Percentiles rank a stretch among this genome's conserved stretches.
Evolutionary conservation across 805 yeast species (phyloP).

Genomic region (Candida incommunis): DNA sequence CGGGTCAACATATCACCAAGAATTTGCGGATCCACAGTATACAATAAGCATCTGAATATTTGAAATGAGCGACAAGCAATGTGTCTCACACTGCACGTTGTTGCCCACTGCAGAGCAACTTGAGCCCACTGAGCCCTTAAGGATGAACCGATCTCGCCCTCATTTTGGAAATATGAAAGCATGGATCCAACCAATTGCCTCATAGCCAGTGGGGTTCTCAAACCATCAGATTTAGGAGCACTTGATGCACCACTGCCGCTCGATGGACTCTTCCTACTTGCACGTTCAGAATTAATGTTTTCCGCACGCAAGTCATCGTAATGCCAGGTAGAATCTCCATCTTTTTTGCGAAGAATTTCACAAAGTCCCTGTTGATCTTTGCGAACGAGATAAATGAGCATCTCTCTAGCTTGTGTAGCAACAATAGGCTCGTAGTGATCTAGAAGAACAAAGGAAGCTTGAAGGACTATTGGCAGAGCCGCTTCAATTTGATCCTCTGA

Average conservation of each 20-base stretch:
- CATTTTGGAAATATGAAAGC: conserved; percentile 10
- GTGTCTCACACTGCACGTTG: conserved; percentile 93
- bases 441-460: conserved; percentile 61
- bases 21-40: conserved; percentile 76
- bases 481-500: conserved; percentile 35
- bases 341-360: conserved; percentile 39
- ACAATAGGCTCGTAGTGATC: conserved; percentile 81
- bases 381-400: conserved; percentile 56
- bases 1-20: conserved; percentile 87
- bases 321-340: conserved; percentile 12
- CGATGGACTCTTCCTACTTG: neutral
- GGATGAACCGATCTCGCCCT: conserved; percentile 19
- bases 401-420: conserved; percentile 69
- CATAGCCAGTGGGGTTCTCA: conserved; percentile 65
- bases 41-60: conserved; percentile 69
- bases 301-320: neutral
- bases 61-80: conserved; percentile 95
- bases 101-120: conserved; percentile 82
- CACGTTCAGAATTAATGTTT: neutral
- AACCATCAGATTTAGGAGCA: conserved; percentile 6
- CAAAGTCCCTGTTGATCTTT: conserved; percentile 42
- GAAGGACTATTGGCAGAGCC: conserved; percentile 61
- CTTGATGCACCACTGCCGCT: conserved; percentile 11
- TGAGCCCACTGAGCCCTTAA: conserved; percentile 78
- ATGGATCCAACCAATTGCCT: conserved; percentile 19